Evolutionary conservation across 2,329 filamentous ascomycete species (phyloP).

Genomic region (Neofusicoccum ribis): DNA sequence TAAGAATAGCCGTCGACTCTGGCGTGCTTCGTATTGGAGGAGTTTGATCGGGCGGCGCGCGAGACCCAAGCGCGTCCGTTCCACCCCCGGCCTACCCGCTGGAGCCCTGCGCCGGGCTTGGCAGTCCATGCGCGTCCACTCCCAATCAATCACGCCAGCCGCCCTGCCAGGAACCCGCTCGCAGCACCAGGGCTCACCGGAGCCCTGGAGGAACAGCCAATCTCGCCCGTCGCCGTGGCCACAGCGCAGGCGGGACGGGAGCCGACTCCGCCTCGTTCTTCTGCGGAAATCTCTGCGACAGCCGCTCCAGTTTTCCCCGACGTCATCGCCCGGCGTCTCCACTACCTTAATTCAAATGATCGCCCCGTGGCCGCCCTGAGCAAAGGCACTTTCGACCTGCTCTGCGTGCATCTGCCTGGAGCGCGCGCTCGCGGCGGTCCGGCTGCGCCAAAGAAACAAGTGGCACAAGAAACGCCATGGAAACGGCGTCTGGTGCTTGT

Average conservation of each 20-base stretch:
- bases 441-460: not conserved
- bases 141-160: not conserved
- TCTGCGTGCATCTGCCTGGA: not conserved
- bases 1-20: not conserved
- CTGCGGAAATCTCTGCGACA: slow-evolving; percentile 5
- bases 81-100: not conserved
- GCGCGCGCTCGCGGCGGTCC: too few relatives aligned
- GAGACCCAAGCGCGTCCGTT: not conserved
- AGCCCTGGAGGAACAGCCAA: too few relatives aligned
- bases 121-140: not conserved
- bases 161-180: not conserved
- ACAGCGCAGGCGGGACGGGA: too few relatives aligned
- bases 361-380: not conserved
- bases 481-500: not conserved
- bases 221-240: too few relatives aligned
- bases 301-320: slow-evolving; percentile 7
- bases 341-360: slow-evolving; percentile 11
- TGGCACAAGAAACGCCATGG: not conserved
- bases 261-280: too few relatives aligned
- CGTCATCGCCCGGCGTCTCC: not conserved
- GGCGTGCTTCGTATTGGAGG: not conserved
- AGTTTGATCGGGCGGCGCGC: not conserved
- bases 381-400: not conserved
- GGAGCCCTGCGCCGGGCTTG: not conserved
- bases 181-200: too few relatives aligned